Base-by-base conservation (phyloP, 495 filamentous ascomycete species). In the Aspergillus biplanus region DNA sequence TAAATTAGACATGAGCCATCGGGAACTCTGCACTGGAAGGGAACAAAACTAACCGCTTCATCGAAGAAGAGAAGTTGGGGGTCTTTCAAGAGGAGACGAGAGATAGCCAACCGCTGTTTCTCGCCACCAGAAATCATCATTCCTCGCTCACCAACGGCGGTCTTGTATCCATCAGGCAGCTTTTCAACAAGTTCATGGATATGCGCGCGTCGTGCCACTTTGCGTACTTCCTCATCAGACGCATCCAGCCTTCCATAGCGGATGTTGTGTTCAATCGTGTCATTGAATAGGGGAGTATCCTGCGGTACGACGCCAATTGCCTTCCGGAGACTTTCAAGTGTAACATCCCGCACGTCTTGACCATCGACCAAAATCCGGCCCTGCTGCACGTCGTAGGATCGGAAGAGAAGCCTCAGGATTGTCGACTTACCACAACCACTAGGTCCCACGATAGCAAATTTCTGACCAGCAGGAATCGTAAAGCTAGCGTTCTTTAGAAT, bases 81-180 rank as follows among this genome's bases (percentile, higher is more conserved):
- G 67, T 99, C 92, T 67, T 99, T 99, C 49, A 99, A 78, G 1
- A 99, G 83, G 39, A 98, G 72, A 34, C 95, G 82, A 6, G 92
- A 91, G 21, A 99, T 87, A 3, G 96, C 95, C 34, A 99, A 77
- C 5, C 95, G 86, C 71, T 99, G 95, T 75, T 98, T 98, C 78
- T 99, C 95, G 35, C 95, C 95, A 7, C 93, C 95, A 4, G 90
- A 94, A 16, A 98, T 97, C 95, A 98, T 98, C 89, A 98, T 90
- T 1, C 95, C 95, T 31, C 96, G 83, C 80, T 99, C 95, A 16
- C 95, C 95, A 11, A 99, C 95, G 69, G 90, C 93, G 2, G 95
- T 99, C 16, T 90, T 74, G 69, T 99, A 99, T 5, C 92, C 92
- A 15, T 93, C 89, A 1, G 93, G 93, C 66, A 94, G 86, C 35